Conservation (phyloP, 192 early-diverging fungal genomes). For the Coemansia sp. region DNA sequence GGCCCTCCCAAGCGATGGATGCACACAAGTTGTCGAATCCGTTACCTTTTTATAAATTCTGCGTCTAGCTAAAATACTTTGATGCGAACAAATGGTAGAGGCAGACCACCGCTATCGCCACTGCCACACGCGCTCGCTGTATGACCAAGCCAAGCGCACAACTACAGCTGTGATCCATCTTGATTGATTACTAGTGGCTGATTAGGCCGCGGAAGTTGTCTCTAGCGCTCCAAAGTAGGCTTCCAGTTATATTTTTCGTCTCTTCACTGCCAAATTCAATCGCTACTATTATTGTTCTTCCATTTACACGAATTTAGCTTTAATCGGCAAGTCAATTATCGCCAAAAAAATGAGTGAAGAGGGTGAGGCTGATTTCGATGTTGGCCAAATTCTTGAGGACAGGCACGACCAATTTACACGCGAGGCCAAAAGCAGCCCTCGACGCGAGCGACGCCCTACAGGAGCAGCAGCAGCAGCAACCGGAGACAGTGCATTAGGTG, state of each 20-base stretch:
- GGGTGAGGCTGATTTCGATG: constrained; percentile 51
- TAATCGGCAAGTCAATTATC: background rate
- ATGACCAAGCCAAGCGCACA: background rate
- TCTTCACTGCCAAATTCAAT: background rate
- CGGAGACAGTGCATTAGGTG: background rate
- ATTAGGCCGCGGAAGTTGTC: background rate
- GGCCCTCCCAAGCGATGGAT: background rate
- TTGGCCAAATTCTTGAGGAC: constrained; percentile 29
- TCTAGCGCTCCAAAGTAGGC: background rate
- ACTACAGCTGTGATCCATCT: background rate
- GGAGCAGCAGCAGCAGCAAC: background rate
- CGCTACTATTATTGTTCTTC: background rate
- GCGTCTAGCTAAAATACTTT: constrained; percentile 7
- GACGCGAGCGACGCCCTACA: background rate
- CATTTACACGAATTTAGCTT: background rate
- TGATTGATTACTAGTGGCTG: background rate
- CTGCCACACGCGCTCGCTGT: background rate
- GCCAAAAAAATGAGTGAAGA: constrained; percentile 52
- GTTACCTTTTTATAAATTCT: constrained; percentile 11
- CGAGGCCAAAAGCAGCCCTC: background rate
- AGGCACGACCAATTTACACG: background rate
- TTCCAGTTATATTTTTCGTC: background rate
- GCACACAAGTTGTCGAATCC: constrained; percentile 9
- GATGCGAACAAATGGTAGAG: constrained; percentile 8
- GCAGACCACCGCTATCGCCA: background rate